Evolutionary conservation across 345 rosid species (phyloP).

Genomic region (Ailanthus altissimus): DNA sequence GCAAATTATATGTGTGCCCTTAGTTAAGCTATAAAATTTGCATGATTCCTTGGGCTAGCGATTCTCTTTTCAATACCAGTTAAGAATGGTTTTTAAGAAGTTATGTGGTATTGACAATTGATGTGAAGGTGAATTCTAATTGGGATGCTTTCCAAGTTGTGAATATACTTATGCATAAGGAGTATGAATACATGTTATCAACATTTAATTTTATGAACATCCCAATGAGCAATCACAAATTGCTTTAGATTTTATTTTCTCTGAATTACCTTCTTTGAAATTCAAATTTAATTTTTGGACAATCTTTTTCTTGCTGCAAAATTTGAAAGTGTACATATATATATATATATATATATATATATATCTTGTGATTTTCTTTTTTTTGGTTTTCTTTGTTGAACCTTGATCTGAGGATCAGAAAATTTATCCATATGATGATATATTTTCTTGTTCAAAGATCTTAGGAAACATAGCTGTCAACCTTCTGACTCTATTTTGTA

Average conservation of each 20-base stretch:
- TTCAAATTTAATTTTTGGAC: neutral
- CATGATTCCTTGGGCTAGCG: neutral
- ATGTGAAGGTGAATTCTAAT: neutral
- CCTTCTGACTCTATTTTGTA: slow-evolving; percentile 18
- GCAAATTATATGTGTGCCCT: neutral
- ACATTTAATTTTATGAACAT: neutral
- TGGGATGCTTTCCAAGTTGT: neutral
- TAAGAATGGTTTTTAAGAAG: no score
- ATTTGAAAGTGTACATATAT: neutral
- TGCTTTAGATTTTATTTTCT: neutral
- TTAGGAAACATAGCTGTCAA: neutral
- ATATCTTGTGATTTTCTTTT: no score
- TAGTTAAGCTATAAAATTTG: neutral
- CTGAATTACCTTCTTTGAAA: neutral
- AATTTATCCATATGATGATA: no score
- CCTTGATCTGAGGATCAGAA: no score
- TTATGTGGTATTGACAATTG: no score
- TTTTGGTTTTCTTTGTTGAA: no score
- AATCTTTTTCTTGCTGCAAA: neutral
- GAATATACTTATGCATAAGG: neutral
- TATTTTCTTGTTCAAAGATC: neutral
- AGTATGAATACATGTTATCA: neutral
- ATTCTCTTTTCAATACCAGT: no score
- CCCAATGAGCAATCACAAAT: no score
- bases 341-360: no score